phyloP scores from a whole-genome alignment of 2,329 filamentous ascomycete species.

The Aspergillus sp. region DNA sequence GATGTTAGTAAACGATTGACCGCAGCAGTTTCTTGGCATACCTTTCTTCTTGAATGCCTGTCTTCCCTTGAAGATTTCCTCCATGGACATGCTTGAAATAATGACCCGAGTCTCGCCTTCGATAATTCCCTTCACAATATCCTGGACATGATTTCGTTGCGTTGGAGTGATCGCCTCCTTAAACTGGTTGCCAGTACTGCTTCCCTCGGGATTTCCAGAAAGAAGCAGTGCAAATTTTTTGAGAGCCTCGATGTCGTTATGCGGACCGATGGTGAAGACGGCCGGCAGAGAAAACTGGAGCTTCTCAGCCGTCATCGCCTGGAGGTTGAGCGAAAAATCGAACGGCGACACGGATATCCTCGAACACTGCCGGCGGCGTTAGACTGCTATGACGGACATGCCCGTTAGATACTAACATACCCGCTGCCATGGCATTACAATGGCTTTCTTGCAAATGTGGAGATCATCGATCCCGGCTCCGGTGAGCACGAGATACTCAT shows the following conservation, averaged over 20 bases:
- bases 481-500: slow-evolving; percentile 81
- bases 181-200: slow-evolving; percentile 20
- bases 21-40: slow-evolving; percentile 21
- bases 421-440: slow-evolving; percentile 62
- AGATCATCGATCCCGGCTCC: slow-evolving; percentile 66
- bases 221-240: slow-evolving; percentile 76
- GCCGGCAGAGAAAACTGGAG: slow-evolving; percentile 72
- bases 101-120: slow-evolving; percentile 79
- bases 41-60: slow-evolving; percentile 66
- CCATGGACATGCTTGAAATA: slow-evolving; percentile 85
- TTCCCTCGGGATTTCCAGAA: slow-evolving; percentile 49
- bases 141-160: slow-evolving; percentile 60
- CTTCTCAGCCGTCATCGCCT: slow-evolving; percentile 86
- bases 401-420: slow-evolving; percentile 12
- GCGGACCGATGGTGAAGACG: slow-evolving; percentile 76
- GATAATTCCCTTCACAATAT: slow-evolving; percentile 83
- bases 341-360: slow-evolving; percentile 42
- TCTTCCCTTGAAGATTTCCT: slow-evolving; percentile 73
- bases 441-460: slow-evolving; percentile 67
- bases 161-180: slow-evolving; percentile 33
- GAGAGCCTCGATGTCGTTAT: slow-evolving; percentile 59
- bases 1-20: slow-evolving; percentile 7
- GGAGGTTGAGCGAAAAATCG: slow-evolving; percentile 72
- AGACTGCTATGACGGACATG: neutral
- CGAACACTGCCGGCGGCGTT: slow-evolving; percentile 14